These are phyloP conservation scores for Phytophthora melonis DNA, from an alignment of 352 stramenopile species.

Conservation along the genomic window DNA sequence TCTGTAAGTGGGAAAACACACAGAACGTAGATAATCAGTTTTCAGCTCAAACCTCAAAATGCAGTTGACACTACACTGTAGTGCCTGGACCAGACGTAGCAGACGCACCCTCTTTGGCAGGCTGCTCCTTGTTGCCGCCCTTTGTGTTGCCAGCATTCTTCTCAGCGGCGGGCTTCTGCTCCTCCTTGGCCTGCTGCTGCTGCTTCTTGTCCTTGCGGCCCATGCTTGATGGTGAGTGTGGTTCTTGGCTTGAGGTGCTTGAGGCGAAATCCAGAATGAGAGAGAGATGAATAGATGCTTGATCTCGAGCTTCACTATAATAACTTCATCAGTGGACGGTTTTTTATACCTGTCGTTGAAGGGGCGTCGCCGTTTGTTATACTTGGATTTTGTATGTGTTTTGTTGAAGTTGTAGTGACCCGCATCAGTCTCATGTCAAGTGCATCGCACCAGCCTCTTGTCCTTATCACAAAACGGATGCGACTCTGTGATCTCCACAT, in stretches of 20 bases:
- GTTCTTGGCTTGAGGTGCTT: slow-evolving; percentile 17
- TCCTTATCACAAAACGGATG: not conserved
- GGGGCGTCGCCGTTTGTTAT: not conserved
- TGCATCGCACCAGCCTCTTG: not conserved
- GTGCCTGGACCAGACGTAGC: too few relatives aligned
- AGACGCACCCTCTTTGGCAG: slow-evolving; percentile 4
- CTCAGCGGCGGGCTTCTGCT: slow-evolving; percentile 23
- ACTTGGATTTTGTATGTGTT: not conserved
- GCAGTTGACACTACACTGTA: not conserved
- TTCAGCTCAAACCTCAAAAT: not conserved
- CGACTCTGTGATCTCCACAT: not conserved
- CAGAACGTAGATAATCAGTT: not conserved
- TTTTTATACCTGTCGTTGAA: not conserved
- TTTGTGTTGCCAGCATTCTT: slow-evolving; percentile 32
- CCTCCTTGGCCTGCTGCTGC: slow-evolving; percentile 20
- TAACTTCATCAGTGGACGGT: too few relatives aligned
- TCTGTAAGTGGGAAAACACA: not conserved
- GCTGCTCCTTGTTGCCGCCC: slow-evolving; percentile 28
- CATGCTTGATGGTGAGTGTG: slow-evolving; percentile 24
- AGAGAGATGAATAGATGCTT: too few relatives aligned
- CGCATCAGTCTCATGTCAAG: not conserved
- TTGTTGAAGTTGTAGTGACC: not conserved
- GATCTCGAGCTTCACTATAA: too few relatives aligned
- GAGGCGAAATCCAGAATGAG: slow-evolving; percentile 26
- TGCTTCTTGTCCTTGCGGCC: slow-evolving; percentile 45